Evolutionary conservation across 768 basidiomycete genomes (phyloP).

Genomic region (Rhizopogon rudus): DNA sequence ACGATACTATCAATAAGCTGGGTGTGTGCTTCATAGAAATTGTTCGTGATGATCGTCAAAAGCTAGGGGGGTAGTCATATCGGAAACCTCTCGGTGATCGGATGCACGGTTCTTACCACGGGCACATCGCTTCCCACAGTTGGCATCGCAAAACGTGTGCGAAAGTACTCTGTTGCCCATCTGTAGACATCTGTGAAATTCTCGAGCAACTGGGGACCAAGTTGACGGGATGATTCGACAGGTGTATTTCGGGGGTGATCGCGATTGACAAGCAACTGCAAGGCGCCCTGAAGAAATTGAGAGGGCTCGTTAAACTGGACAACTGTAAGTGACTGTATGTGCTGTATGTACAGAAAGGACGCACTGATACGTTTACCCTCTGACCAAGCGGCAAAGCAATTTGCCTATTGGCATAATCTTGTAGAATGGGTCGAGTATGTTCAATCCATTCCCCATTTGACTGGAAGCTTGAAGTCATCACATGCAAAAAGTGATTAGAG

Average conservation of each 20-base stretch:
- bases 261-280: conserved; percentile 26
- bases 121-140: conserved; percentile 13
- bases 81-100: background rate
- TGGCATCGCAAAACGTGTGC: conserved; percentile 12
- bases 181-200: conserved; percentile 23
- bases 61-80: conserved; percentile 10
- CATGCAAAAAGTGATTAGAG: background rate
- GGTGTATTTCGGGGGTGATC: conserved; percentile 3
- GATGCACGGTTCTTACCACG: conserved; percentile 7
- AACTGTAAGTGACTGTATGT: conserved; percentile 1
- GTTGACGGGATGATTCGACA: conserved; percentile 12
- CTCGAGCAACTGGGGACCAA: conserved; percentile 26
- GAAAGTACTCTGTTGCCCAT: conserved; percentile 25
- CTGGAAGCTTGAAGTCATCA: conserved; percentile 5
- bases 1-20: conserved; percentile 23
- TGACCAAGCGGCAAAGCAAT: conserved; percentile 17
- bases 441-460: conserved; percentile 14
- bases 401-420: conserved; percentile 25
- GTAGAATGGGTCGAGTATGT: conserved; percentile 18
- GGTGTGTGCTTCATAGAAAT: conserved; percentile 25
- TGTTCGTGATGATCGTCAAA: conserved; percentile 24
- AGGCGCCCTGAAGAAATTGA: conserved; percentile 18
- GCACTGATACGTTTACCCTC: conserved; percentile 21
- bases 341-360: background rate
- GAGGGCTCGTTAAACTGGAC: conserved; percentile 20